Evolutionary conservation across 306 rosid species (phyloP), one percentile per base, ranked within the genome.

Genomic region (Vachellia collinsii): DNA sequence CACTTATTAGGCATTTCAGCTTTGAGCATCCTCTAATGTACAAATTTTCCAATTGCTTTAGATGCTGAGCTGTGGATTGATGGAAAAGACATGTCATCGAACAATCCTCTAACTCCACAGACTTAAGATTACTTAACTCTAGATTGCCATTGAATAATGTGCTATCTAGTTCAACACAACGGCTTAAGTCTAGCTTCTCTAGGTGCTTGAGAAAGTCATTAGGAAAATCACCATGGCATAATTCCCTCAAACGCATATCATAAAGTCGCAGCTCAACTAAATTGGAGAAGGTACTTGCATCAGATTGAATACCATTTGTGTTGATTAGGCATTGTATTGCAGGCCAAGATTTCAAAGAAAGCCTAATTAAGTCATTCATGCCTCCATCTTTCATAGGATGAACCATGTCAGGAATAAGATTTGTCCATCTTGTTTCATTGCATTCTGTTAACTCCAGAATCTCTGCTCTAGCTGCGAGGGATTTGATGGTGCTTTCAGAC

Each of bases 331-430:
- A 75, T 6, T 79, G 29, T n/a, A 79, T 68, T 4, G 34, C 47
- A 2, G 43, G 2, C 23, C 53, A 79, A 63, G 7, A 0, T 5
- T 19, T 0, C 17, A 75, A 20, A 14, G 1, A 0, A 25, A 68
- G 51, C 23, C 16, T 22, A 25, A n/a, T 25, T 61, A 62, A 61
- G 23, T 51, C 61, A 19, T 39, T n/a, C 74, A 59, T 67, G 7
- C 68, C 70, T 23, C 43, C 77, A 36, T 36, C 76, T 73, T 36
- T 48, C 5, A 5, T 34, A 56, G 59, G 10, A 53, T 61, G 54
- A 75, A 79, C 39, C 43, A 75, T 38, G 41, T 46, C 83, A 12
- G 73, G 87, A 29, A 83, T 66, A 4, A 83, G 67, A 78, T 54
- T 79, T 58, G 51, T 66, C 3, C 67, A 51, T 47, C 80, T 72